Conservation (phyloP, 306 rosid species). For the Lathyrus aphaca region DNA sequence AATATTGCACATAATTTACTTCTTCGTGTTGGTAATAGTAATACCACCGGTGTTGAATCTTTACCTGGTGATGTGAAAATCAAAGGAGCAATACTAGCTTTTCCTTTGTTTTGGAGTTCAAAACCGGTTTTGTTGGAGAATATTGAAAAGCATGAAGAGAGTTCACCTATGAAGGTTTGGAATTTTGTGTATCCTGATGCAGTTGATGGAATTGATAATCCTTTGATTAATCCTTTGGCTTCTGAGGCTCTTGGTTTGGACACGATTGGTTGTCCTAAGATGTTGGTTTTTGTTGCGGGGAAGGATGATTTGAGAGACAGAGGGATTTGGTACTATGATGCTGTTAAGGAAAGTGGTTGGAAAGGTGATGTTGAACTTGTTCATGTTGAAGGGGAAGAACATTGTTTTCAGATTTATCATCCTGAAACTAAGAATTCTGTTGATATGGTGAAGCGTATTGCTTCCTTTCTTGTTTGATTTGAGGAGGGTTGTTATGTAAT, state of each 20-base stretch:
- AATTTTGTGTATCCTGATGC: slow-evolving; percentile 50
- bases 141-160: slow-evolving; percentile 32
- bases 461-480: slow-evolving; percentile 50
- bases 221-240: slow-evolving; percentile 50
- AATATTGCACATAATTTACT: slow-evolving; percentile 42
- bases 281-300: slow-evolving; percentile 46
- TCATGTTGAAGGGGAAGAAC: slow-evolving; percentile 48
- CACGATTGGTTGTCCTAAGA: slow-evolving; percentile 37
- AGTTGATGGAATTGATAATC: slow-evolving; percentile 47
- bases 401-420: slow-evolving; percentile 47
- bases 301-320: slow-evolving; percentile 52
- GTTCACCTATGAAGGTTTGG: slow-evolving; percentile 36
- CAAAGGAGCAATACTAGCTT: slow-evolving; percentile 37
- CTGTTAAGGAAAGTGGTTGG: slow-evolving; percentile 55
- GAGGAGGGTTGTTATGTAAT: not conserved
- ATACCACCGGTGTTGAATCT: slow-evolving; percentile 18
- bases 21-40: slow-evolving; percentile 39
- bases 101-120: slow-evolving; percentile 51
- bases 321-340: slow-evolving; percentile 50
- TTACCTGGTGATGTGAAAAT: slow-evolving; percentile 43
- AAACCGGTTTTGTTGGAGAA: slow-evolving; percentile 43
- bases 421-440: slow-evolving; percentile 45
- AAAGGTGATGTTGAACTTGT: slow-evolving; percentile 48
- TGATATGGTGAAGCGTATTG: slow-evolving; percentile 39
- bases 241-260: slow-evolving; percentile 49